Conservation (phyloP, 495 filamentous ascomycete species). For the Evansstolkia leycettana region DNA sequence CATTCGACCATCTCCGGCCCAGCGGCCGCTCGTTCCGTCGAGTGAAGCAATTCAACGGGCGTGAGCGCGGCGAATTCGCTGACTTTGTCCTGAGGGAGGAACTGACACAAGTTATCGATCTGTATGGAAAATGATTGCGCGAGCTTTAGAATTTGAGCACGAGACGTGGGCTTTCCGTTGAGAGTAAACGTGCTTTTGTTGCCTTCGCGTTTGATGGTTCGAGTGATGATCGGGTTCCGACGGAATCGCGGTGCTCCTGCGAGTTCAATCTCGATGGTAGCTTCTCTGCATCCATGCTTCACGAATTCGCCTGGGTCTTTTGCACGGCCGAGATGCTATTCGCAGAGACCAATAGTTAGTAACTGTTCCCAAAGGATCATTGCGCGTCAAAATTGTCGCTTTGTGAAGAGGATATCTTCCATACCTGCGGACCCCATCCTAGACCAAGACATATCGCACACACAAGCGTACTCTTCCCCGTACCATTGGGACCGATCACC, state of each 20-base stretch:
- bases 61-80: constrained; percentile 83
- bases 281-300: constrained; percentile 72
- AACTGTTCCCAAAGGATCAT: too few relatives aligned
- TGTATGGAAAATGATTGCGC: constrained; percentile 68
- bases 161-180: constrained; percentile 44
- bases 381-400: background rate
- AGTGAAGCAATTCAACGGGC: constrained; percentile 70
- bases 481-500: constrained; percentile 97
- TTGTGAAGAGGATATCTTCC: constrained; percentile 3
- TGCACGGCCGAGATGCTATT: constrained; percentile 69
- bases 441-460: constrained; percentile 94
- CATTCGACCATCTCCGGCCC: constrained; percentile 65
- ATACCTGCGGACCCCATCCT: constrained; percentile 62
- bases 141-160: constrained; percentile 49
- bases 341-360: background rate
- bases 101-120: constrained; percentile 96
- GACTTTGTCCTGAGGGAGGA: constrained; percentile 92
- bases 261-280: constrained; percentile 82
- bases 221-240: constrained; percentile 58
- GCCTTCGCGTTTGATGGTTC: constrained; percentile 67
- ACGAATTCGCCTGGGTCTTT: constrained; percentile 82
- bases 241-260: constrained; percentile 35
- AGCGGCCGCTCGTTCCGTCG: constrained; percentile 80
- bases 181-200: constrained; percentile 66
- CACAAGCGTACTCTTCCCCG: constrained; percentile 93